These are phyloP conservation scores for Terana coerulea DNA, from an alignment of 768 basidiomycete species.

Conservation along the genomic window DNA sequence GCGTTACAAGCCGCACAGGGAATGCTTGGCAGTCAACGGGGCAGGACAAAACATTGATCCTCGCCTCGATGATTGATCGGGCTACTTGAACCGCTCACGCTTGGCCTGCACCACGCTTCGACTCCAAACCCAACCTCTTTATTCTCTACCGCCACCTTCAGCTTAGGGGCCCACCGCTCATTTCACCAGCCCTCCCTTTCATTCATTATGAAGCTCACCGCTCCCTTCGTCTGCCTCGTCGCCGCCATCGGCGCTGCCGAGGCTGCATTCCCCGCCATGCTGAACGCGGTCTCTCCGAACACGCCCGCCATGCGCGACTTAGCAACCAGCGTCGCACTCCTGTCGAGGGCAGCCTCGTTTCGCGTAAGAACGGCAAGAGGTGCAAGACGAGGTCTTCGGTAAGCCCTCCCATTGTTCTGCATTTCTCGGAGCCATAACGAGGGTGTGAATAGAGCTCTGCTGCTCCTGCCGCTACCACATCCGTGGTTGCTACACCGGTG, in stretches of 20 bases:
- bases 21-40: too few species aligned
- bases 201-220: conserved; percentile 40
- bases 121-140: neutral
- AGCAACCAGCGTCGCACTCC: conserved; percentile 3
- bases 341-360: neutral
- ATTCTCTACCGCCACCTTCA: conserved; percentile 1
- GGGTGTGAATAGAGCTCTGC: too few species aligned
- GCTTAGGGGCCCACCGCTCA: conserved; percentile 6
- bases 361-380: conserved; percentile 1
- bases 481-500: too few species aligned
- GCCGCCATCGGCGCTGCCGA: conserved; percentile 25
- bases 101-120: neutral
- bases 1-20: neutral
- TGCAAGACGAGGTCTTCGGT: conserved; percentile 11
- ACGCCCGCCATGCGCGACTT: conserved; percentile 29
- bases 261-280: conserved; percentile 32
- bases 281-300: conserved; percentile 30
- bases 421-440: too few species aligned
- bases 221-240: conserved; percentile 36
- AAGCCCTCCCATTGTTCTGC: too few species aligned
- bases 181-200: conserved; percentile 13
- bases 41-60: conserved; percentile 3
- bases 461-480: too few species aligned
- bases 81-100: conserved; percentile 1
- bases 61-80: neutral